Evolutionary conservation across 1,139 yeast genomes (phyloP).

Genomic region (Candida neerlandica): DNA sequence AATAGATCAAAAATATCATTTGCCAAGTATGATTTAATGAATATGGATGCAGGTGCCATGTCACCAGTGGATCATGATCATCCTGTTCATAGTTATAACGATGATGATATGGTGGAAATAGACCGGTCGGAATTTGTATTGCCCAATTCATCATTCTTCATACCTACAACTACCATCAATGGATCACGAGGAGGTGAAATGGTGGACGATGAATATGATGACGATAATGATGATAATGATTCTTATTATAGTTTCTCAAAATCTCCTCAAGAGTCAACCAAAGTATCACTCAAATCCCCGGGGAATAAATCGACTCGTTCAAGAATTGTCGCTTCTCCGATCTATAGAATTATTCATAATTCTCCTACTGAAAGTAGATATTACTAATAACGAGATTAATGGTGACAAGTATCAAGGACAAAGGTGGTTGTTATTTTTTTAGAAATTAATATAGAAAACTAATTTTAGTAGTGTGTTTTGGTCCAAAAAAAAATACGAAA

Average conservation of each 20-base stretch:
- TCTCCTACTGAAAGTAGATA: constrained; percentile 6
- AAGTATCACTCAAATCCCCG: background rate
- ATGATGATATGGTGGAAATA: constrained; percentile 6
- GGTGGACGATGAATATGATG: constrained; percentile 14
- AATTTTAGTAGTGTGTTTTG: background rate
- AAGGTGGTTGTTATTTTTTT: too few species aligned
- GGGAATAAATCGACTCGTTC: background rate
- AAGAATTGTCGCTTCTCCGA: constrained; percentile 10
- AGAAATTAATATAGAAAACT: too few species aligned
- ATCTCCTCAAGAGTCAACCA: constrained; percentile 1
- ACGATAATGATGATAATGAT: background rate
- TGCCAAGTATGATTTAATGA: constrained; percentile 17
- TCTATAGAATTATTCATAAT: constrained; percentile 12
- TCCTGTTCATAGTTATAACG: constrained; percentile 13
- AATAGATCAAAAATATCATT: constrained; percentile 7
- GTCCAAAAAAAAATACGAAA: background rate
- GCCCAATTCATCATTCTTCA: constrained; percentile 9
- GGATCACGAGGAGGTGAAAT: constrained; percentile 9
- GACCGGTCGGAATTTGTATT: constrained; percentile 5
- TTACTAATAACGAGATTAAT: background rate
- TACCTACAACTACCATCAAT: constrained; percentile 3
- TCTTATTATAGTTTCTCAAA: constrained; percentile 5
- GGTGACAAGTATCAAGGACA: too few species aligned
- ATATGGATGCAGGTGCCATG: constrained; percentile 13
- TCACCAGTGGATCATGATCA: constrained; percentile 13